A percentile compares a stretch with the other conserved stretches of the same genome.
Evolutionary conservation across 805 yeast genomes (phyloP).

Genomic region (Candida tibetensis): DNA sequence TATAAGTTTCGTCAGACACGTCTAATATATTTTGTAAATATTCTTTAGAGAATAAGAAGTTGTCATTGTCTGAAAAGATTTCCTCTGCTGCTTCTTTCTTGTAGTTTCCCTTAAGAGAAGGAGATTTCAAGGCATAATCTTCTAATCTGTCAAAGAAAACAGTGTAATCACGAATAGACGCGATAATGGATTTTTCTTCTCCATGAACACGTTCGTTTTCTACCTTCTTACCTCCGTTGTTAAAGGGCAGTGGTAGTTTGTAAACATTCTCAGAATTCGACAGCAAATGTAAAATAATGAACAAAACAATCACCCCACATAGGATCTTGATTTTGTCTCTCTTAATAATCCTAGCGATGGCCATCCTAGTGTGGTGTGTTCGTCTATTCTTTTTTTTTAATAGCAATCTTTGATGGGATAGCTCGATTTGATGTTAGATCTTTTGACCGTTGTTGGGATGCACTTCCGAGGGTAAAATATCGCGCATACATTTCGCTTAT

Average conservation of each 20-base stretch:
- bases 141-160: slow-evolving; percentile 33
- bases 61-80: slow-evolving; percentile 37
- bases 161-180: slow-evolving; percentile 20
- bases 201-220: neutral
- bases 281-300: neutral
- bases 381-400: neutral
- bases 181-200: neutral
- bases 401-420: neutral
- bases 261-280: neutral
- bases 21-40: slow-evolving; percentile 45
- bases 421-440: slow-evolving; percentile 1
- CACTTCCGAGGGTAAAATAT: too few relatives aligned
- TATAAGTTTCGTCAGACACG: slow-evolving; percentile 32
- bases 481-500: too few relatives aligned
- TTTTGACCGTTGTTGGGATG: too few relatives aligned
- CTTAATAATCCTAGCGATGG: slow-evolving; percentile 7
- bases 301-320: slow-evolving; percentile 2
- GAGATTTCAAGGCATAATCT: slow-evolving; percentile 34
- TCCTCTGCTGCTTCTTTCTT: slow-evolving; percentile 46
- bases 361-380: slow-evolving; percentile 3
- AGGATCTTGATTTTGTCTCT: slow-evolving; percentile 10
- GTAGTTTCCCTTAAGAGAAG: slow-evolving; percentile 43
- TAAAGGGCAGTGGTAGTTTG: neutral
- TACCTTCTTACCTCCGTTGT: neutral
- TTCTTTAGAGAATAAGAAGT: slow-evolving; percentile 43